Evolutionary conservation across 2,329 filamentous ascomycete species (phyloP).

Genomic region (Ascochyta clinopodiicola): DNA sequence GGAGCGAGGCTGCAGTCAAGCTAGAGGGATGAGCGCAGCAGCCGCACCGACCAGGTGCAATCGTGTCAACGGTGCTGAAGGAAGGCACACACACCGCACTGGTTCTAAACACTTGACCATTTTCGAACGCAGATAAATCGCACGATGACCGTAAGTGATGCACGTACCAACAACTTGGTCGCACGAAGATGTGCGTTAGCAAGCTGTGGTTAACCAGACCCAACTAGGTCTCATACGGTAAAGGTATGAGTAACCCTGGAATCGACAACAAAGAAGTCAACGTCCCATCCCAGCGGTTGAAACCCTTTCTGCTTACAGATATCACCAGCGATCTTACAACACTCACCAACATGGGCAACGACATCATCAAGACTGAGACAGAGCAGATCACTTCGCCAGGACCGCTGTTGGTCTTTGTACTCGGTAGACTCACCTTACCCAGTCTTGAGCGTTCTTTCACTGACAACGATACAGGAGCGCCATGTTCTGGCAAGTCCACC

Average conservation of each 20-base stretch:
- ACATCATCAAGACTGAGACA: neutral
- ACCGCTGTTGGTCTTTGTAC: conserved; percentile 13
- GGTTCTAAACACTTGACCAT: too few relatives aligned
- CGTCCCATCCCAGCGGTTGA: too few relatives aligned
- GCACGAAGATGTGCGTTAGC: too few relatives aligned
- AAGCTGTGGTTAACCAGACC: too few relatives aligned
- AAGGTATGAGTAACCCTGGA: too few relatives aligned
- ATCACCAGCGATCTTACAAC: neutral
- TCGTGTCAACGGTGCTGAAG: neutral
- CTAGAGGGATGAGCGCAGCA: too few relatives aligned
- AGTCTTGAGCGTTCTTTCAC: neutral
- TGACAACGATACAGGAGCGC: conserved; percentile 1
- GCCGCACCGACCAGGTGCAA: neutral
- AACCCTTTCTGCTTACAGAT: too few relatives aligned
- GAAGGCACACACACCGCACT: neutral
- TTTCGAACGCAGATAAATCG: too few relatives aligned
- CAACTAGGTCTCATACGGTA: too few relatives aligned
- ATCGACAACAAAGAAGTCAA: too few relatives aligned
- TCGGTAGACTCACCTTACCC: neutral
- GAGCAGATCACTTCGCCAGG: neutral
- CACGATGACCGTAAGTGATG: neutral
- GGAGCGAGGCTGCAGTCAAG: too few relatives aligned
- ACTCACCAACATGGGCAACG: neutral
- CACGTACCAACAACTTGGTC: neutral
- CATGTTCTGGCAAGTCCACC: conserved; percentile 23